Evolutionary conservation across 805 yeast species (phyloP).

Genomic region (Sugiyamaella americana): DNA sequence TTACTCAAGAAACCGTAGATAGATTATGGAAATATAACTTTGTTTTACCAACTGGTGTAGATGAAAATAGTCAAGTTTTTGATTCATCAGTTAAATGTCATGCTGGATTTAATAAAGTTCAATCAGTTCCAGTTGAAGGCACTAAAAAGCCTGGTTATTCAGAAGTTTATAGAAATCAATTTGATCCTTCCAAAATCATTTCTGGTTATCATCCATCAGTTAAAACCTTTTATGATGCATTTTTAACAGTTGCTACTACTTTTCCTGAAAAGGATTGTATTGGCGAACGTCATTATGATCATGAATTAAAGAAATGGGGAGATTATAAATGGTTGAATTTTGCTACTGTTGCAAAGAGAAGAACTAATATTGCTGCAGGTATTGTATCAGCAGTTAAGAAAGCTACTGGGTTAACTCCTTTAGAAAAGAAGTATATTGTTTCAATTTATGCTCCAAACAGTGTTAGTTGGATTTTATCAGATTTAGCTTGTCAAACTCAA

Average conservation of each 20-base stretch:
- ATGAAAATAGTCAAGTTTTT: not conserved
- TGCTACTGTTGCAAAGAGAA: conserved; percentile 37
- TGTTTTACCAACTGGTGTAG: conserved; percentile 9
- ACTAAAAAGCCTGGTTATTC: conserved; percentile 43
- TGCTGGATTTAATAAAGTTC: conserved; percentile 23
- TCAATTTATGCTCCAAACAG: conserved; percentile 29
- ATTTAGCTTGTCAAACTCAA: conserved; percentile 59
- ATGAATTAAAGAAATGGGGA: conserved; percentile 35
- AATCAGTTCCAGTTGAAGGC: conserved; percentile 38
- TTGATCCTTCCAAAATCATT: conserved; percentile 29
- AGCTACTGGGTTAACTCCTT: conserved; percentile 22
- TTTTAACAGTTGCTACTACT: conserved; percentile 27
- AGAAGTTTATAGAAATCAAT: conserved; percentile 44
- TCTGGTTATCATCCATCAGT: conserved; percentile 33
- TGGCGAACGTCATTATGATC: conserved; percentile 35
- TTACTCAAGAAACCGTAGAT: not conserved
- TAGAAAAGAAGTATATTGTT: conserved; percentile 16
- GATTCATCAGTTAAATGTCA: not conserved
- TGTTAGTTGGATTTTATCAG: conserved; percentile 59
- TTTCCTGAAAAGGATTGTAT: conserved; percentile 33
- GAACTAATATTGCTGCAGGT: conserved; percentile 52
- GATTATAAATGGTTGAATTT: conserved; percentile 42
- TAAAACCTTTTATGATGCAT: conserved; percentile 36
- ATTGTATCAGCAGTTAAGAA: conserved; percentile 37
- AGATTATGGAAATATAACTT: conserved; percentile 9